Evolutionary conservation across 257 asterid genomes (phyloP).

Genomic region (Salvia miltiorrhiza): DNA sequence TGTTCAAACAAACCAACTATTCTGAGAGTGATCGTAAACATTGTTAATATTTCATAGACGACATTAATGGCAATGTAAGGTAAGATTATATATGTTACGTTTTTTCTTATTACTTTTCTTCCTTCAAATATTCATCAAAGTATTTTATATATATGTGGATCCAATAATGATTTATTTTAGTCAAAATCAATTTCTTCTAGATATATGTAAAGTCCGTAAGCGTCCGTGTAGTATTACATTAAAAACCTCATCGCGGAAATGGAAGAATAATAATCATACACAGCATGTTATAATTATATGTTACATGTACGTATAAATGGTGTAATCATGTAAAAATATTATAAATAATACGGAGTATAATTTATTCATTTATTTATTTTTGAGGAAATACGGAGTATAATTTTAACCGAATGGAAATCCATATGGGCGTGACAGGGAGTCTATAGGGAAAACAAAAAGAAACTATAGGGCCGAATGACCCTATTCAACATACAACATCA

Average conservation of each 20-base stretch:
- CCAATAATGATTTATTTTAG: neutral
- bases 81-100: neutral
- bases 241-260: no score
- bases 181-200: conserved; percentile 8
- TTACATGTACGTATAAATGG: no score
- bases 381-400: no score
- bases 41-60: neutral
- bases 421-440: no score
- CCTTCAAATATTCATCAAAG: neutral
- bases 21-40: neutral
- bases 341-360: no score
- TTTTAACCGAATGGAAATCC: no score
- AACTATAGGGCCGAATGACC: no score
- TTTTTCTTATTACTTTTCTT: neutral
- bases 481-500: no score
- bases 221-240: neutral
- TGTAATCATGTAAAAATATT: no score
- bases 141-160: neutral
- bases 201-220: neutral
- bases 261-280: neutral
- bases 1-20: neutral
- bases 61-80: neutral
- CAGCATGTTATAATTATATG: neutral
- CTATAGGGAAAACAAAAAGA: no score
- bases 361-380: no score